Percentiles rank a stretch among this genome's conserved stretches.
These are phyloP conservation scores for Pseudonectria foliicola DNA, from an alignment of 2,329 filamentous ascomycete species.

Conservation along the genomic window DNA sequence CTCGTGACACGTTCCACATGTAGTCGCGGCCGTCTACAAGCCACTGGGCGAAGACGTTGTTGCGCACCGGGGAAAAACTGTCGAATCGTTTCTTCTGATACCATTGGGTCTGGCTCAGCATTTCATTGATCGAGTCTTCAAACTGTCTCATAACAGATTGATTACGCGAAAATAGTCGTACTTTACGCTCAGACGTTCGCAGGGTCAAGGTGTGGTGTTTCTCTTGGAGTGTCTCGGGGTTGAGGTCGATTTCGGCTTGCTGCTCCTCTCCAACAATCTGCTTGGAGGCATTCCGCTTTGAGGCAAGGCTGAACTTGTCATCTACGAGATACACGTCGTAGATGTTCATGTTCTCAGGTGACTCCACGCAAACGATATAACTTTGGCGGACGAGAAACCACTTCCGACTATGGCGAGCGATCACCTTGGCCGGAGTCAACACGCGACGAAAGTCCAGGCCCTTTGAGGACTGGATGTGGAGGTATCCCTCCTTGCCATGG, in stretches of 20 bases:
- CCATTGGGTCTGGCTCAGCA: constrained; percentile 80
- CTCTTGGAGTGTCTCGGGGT: constrained; percentile 27
- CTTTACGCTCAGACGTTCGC: constrained; percentile 84
- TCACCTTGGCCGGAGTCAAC: constrained; percentile 69
- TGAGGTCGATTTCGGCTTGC: constrained; percentile 38
- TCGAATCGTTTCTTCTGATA: constrained; percentile 76
- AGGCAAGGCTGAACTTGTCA: constrained; percentile 73
- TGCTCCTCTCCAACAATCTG: constrained; percentile 53
- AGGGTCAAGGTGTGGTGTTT: constrained; percentile 82
- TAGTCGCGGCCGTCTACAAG: constrained; percentile 94
- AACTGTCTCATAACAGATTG: constrained; percentile 87
- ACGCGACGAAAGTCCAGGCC: constrained; percentile 80
- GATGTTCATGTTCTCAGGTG: constrained; percentile 96
- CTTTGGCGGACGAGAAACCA: constrained; percentile 98
- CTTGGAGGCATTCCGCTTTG: constrained; percentile 56
- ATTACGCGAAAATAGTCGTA: constrained; percentile 85
- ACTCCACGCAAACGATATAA: constrained; percentile 97
- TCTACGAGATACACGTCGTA: constrained; percentile 99
- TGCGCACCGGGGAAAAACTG: constrained; percentile 86
- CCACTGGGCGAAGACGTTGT: constrained; percentile 87
- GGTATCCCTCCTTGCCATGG: constrained; percentile 92
- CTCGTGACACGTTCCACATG: constrained; percentile 98
- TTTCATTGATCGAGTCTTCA: constrained; percentile 82
- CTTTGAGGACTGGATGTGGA: constrained; percentile 87
- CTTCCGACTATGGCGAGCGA: constrained; percentile 79